A percentile compares a stretch with the other conserved stretches of the same genome.
These are phyloP conservation scores for Botryosphaeria dothidea DNA, from an alignment of 2,329 filamentous ascomycete species.

Conservation along the genomic window DNA sequence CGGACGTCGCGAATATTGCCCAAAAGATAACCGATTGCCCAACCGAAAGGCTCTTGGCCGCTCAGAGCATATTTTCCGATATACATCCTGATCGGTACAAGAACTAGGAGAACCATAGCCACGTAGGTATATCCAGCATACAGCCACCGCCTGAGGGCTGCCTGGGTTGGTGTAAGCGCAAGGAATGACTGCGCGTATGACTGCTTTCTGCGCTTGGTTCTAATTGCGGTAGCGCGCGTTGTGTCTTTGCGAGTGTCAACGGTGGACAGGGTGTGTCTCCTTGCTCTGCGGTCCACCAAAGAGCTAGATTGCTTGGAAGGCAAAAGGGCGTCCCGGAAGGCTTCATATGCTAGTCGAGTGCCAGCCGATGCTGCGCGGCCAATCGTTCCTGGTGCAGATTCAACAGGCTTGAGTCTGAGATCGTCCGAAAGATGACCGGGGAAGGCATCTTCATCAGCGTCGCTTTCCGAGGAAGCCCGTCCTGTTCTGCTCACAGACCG, in stretches of 20 bases:
- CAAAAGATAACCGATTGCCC: slow-evolving; percentile 87
- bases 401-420: slow-evolving; percentile 11
- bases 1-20: slow-evolving; percentile 75
- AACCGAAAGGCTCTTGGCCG: slow-evolving; percentile 81
- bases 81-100: slow-evolving; percentile 71
- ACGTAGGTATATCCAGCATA: slow-evolving; percentile 81
- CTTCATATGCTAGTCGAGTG: not conserved
- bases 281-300: slow-evolving; percentile 13
- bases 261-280: slow-evolving; percentile 37
- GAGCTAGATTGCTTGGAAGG: not conserved
- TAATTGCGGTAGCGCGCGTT: slow-evolving; percentile 14
- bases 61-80: slow-evolving; percentile 67
- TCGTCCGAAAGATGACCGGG: not conserved
- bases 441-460: slow-evolving; percentile 48
- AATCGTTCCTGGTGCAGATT: slow-evolving; percentile 7
- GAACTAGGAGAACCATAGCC: slow-evolving; percentile 64
- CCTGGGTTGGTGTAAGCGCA: slow-evolving; percentile 77
- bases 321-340: slow-evolving; percentile 1
- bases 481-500: not conserved
- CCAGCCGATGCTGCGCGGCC: not conserved
- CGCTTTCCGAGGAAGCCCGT: slow-evolving; percentile 38
- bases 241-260: slow-evolving; percentile 2
- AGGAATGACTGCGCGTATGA: slow-evolving; percentile 65
- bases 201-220: slow-evolving; percentile 20
- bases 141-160: slow-evolving; percentile 73